Base-by-base conservation (phyloP, 805 yeast genomes). In the Saccharomycodes ludwigii region DNA sequence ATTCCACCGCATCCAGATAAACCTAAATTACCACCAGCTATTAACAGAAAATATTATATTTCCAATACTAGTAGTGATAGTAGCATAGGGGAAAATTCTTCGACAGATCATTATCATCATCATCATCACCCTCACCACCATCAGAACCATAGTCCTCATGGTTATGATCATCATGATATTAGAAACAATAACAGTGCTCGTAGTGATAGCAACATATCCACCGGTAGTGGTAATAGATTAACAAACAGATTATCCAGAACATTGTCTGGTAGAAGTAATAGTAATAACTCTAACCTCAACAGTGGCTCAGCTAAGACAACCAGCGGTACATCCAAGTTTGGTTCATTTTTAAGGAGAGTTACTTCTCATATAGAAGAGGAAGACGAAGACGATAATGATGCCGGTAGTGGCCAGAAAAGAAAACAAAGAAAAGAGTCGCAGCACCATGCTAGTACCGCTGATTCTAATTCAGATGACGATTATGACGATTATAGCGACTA, bases 1-100 rank as follows among this genome's bases (percentile, higher is more conserved):
- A 51, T 71, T 6, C 78, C 76, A 3, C 51, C 68, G 4, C 75
- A 69, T 43, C 76, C 76, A 2, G 47, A 46, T 16, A 44, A 35
- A 29, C 63, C 75, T 2, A 61, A 55, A 21, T 45, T 66, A 11
- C 74, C 73, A 5, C 61, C 76, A 3, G 73, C 73, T 1, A 51
- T 71, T 7, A 44, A 61, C 5, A 45, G 43, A 23, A 33, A 15
- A 16, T 11, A 15, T 13, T 18, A 25, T 10, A 19, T 15, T 15
- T 5, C 17, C 33, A 25, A 29, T 18, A 33, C 16, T 17, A 24
- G 14, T 11, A 32, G 10, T n/a, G 22, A 18, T 23, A 34, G 32
- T 24, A 21, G 17, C 19, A n/a, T 27, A 26, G n/a, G n/a, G n/a
- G n/a, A n/a, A n/a, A n/a, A n/a, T n/a, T n/a, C n/a, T n/a, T n/a